Conservation (phyloP, 2,329 filamentous ascomycete species). For the Chaetomiaceae sp. region DNA sequence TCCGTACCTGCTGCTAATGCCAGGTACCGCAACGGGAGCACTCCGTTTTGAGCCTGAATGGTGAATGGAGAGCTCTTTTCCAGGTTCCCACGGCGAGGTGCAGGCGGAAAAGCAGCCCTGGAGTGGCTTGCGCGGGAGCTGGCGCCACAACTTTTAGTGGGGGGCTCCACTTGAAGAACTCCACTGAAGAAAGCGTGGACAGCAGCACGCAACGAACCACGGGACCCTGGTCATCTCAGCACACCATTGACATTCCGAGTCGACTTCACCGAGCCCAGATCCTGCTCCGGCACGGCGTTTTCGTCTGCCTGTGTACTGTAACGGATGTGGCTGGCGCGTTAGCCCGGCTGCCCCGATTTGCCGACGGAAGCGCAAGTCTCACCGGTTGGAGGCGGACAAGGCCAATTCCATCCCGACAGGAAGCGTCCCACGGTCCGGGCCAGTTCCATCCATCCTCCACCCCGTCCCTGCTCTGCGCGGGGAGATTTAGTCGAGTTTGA, state of each 20-base stretch:
- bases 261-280: not conserved
- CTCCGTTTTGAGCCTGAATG: slow-evolving; percentile 19
- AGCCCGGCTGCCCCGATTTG: not conserved
- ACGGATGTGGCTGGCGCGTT: not conserved
- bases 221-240: not conserved
- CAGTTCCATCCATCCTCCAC: not conserved
- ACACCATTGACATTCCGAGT: not conserved
- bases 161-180: slow-evolving; percentile 9
- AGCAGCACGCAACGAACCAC: not conserved
- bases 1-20: not conserved
- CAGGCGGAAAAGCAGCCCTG: no score
- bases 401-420: not conserved
- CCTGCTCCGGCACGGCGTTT: not conserved
- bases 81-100: slow-evolving; percentile 10
- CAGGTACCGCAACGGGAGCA: slow-evolving; percentile 1
- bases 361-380: slow-evolving; percentile 6
- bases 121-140: slow-evolving; percentile 9
- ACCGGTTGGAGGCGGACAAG: not conserved
- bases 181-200: no score
- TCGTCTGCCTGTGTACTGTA: not conserved
- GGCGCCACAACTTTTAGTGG: slow-evolving; percentile 16
- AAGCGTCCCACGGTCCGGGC: not conserved
- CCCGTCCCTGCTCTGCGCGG: no score
- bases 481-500: no score
- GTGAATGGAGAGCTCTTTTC: not conserved